Evolutionary conservation across 2,329 filamentous ascomycete species (phyloP), one percentile per base, ranked within the genome.

Genomic region (Pseudopyrenochaeta lycopersici): DNA sequence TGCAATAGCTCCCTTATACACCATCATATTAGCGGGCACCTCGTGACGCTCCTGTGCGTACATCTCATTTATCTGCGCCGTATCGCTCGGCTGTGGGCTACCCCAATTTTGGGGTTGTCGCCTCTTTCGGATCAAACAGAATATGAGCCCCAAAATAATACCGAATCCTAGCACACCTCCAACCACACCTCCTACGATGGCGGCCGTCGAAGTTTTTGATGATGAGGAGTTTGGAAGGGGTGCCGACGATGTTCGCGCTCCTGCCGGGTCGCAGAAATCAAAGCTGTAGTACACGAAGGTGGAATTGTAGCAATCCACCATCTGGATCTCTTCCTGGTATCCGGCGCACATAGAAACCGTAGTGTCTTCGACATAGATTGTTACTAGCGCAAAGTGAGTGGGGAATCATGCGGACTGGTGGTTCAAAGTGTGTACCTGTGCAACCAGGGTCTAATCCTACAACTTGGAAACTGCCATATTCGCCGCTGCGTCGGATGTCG

Each of bases 381-480:
- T 57, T 4, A 57, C 54, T 57, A 33, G 12, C 32, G 23, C 32
- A 35, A 35, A n/a, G 15, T 35, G 4, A 35, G 12, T 17, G 4
- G 5, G 12, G 32, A 7, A 35, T 5, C 12, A 5, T 17, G 12
- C 15, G 12, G 4, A 17, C 12, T 35, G 32, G 4, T 4, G 4
- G 12, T 5, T 35, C 12, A 17, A 11, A 5, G 32, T 5, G 12
- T 59, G 41, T 51, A 68, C 67, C 63, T 39, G 59, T 41, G 46
- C 67, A 71, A n/a, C 65, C 66, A 7, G 49, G 43, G 42, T 70
- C 67, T 21, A 69, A 40, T 2, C 60, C 65, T 1, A 66, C 60
- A 4, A 71, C 47, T 33, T 67, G 65, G 38, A 70, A 69, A 45
- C 63, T 64, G 1, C 58, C 58, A 11, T 61, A 59, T 10, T 45